A percentile compares a stretch with the other conserved stretches of the same genome.
These are phyloP conservation scores for Coprinopsis strossmayeri DNA, from an alignment of 768 basidiomycete species.

Conservation along the genomic window DNA sequence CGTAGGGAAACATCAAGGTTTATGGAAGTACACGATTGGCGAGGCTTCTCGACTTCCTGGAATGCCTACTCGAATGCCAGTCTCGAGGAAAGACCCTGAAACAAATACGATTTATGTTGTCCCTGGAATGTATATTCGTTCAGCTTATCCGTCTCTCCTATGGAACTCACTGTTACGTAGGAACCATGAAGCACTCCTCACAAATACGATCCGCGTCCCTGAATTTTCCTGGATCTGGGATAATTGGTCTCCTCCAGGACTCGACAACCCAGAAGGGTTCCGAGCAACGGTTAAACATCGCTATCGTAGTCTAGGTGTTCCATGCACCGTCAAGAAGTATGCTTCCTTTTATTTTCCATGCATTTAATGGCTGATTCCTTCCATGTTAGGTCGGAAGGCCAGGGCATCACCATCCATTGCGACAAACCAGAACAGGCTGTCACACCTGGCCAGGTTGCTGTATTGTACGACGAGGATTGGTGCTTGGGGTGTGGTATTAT, in stretches of 20 bases:
- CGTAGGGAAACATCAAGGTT: conserved; percentile 60
- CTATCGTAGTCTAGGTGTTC: conserved; percentile 56
- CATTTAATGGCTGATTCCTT: conserved; percentile 14
- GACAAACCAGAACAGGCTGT: conserved; percentile 59
- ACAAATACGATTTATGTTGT: conserved; percentile 73
- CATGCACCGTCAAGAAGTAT: conserved; percentile 48
- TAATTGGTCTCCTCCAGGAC: conserved; percentile 41
- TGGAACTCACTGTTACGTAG: conserved; percentile 25
- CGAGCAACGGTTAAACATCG: conserved; percentile 53
- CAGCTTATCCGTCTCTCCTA: not conserved
- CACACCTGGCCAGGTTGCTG: conserved; percentile 75
- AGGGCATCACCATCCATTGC: conserved; percentile 41
- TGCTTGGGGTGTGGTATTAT: conserved; percentile 85
- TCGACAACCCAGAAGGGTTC: conserved; percentile 39
- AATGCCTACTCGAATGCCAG: conserved; percentile 56
- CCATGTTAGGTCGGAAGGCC: conserved; percentile 15
- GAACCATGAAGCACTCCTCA: conserved; percentile 53
- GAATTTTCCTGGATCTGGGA: conserved; percentile 79
- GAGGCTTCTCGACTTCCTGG: conserved; percentile 69
- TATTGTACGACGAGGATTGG: conserved; percentile 66
- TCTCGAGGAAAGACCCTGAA: conserved; percentile 59
- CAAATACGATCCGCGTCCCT: conserved; percentile 28
- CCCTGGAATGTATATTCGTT: conserved; percentile 57
- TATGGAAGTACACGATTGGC: conserved; percentile 85
- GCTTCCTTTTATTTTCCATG: too few species aligned